phyloP scores from a whole-genome alignment of 2,329 filamentous ascomycete species.

The Epicoccum nigrum region DNA sequence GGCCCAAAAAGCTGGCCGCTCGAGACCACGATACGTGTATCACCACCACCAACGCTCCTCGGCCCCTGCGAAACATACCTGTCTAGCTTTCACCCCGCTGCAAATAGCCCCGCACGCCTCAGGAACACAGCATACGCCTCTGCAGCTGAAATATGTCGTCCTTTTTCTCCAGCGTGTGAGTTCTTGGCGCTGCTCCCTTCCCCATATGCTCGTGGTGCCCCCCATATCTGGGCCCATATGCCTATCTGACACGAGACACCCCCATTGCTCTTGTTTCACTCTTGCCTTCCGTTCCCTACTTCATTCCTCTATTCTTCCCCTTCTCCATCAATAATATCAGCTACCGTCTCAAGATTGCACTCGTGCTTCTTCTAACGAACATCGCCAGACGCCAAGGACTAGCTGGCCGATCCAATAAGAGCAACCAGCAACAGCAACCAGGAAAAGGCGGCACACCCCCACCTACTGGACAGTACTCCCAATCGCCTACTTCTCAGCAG shows the following conservation, averaged over 20 bases:
- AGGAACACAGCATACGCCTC: slow-evolving; percentile 14
- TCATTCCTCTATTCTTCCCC: slow-evolving; percentile 12
- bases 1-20: slow-evolving; percentile 34
- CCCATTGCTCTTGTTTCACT: slow-evolving; percentile 33
- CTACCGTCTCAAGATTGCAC: slow-evolving; percentile 8
- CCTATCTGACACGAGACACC: slow-evolving; percentile 36
- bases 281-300: slow-evolving; percentile 22
- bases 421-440: slow-evolving; percentile 39
- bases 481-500: slow-evolving; percentile 44
- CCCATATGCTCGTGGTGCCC: slow-evolving; percentile 33
- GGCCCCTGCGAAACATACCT: slow-evolving; percentile 31
- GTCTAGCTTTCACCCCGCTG: slow-evolving; percentile 16
- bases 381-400: slow-evolving; percentile 50
- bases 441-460: slow-evolving; percentile 47
- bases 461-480: slow-evolving; percentile 44
- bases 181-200: slow-evolving; percentile 44
- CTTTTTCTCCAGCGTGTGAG: slow-evolving; percentile 53
- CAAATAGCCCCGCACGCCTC: slow-evolving; percentile 8
- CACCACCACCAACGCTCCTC: slow-evolving; percentile 35
- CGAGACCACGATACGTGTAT: slow-evolving; percentile 35
- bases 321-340: slow-evolving; percentile 4
- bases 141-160: slow-evolving; percentile 42
- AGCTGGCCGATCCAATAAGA: slow-evolving; percentile 51
- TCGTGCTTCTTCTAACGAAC: slow-evolving; percentile 31
- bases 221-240: slow-evolving; percentile 34